These are phyloP conservation scores for Trypanosoma platydactyli DNA, from an alignment of 208 protist genomes.

Conservation along the genomic window DNA sequence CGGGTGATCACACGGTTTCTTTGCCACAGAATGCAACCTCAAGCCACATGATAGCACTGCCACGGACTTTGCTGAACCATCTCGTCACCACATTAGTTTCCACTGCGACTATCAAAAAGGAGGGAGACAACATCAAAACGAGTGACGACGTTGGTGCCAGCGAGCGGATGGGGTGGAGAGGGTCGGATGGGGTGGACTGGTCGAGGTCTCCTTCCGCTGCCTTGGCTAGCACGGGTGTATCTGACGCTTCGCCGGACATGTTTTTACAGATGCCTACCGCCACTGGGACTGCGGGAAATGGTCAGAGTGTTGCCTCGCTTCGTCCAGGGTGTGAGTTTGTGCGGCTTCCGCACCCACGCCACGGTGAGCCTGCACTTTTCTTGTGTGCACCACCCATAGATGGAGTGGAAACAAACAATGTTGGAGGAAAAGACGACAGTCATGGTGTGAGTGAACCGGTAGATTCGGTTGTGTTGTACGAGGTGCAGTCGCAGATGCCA, in stretches of 20 bases:
- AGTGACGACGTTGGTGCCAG: not conserved
- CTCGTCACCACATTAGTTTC: not conserved
- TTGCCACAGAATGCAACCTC: slow-evolving; percentile 2
- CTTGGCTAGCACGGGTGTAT: not conserved
- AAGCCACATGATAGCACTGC: slow-evolving; percentile 28
- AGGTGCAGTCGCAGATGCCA: slow-evolving; percentile 50
- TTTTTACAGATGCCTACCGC: not conserved
- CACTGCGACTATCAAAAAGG: slow-evolving; percentile 8
- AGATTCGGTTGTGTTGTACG: slow-evolving; percentile 24
- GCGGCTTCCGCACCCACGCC: slow-evolving; percentile 65
- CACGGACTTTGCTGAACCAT: slow-evolving; percentile 8
- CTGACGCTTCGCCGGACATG: not conserved
- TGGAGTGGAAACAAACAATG: not conserved
- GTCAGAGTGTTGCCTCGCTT: slow-evolving; percentile 2
- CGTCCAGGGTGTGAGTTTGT: slow-evolving; percentile 29
- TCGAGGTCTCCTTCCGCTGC: slow-evolving; percentile 6
- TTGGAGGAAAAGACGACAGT: not conserved
- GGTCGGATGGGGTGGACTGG: not conserved
- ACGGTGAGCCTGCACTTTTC: slow-evolving; percentile 56
- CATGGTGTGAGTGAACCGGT: not conserved
- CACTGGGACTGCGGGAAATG: not conserved
- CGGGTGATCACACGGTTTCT: slow-evolving; percentile 15
- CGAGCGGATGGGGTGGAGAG: not conserved
- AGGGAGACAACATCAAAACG: not conserved
- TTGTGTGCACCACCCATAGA: slow-evolving; percentile 19